Evolutionary conservation across 441 rosid genomes (phyloP), one percentile per base, ranked within the genome.

Genomic region (Geranium incanum): DNA sequence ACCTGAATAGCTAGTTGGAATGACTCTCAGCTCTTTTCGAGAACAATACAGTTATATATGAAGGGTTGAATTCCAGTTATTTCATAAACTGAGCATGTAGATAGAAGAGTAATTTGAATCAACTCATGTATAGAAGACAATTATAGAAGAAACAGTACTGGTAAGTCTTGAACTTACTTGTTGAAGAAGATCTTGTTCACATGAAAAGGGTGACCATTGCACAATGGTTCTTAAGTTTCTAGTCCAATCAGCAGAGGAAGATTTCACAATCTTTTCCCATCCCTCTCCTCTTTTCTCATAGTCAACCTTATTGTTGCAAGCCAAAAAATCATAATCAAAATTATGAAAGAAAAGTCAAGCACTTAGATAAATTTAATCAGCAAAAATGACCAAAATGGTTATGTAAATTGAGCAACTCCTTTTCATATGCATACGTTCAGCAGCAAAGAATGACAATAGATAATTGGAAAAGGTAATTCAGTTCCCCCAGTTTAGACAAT

Each of bases 201-300:
- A 76, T 11, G 87, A 77, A 74, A 82, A 94, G 0, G 97, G 97
- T 62, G 97, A 90, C 99, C 99, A 94, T 13, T 83, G 84, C 67
- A 81, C 78, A 36, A 92, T 71, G 1, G 93, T 89, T 76, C 90
- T 91, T 62, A 84, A 76, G 76, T 87, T 94, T 81, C 70, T 87
- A 50, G 78, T 73, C 97, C 95, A 94, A 74, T 90, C 97, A 77
- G 60, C 70, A 48, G 38, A 59, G 7, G 52, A 45, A 71, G 84
- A 81, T 68, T 94, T 82, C 12, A 75, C 3, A 68, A 91, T 81
- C 80, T 74, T 84, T 76, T 79, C 80, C 95, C 96, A 94, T 66
- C 83, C 85, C 13, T 59, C 68, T 63, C 81, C 89, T 36, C 72
- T 75, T 83, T 83, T 81, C 77, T 85, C 87, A 67, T 86, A 94